phyloP scores from a whole-genome alignment of 805 yeast species.

The Candida fluviatilis region DNA sequence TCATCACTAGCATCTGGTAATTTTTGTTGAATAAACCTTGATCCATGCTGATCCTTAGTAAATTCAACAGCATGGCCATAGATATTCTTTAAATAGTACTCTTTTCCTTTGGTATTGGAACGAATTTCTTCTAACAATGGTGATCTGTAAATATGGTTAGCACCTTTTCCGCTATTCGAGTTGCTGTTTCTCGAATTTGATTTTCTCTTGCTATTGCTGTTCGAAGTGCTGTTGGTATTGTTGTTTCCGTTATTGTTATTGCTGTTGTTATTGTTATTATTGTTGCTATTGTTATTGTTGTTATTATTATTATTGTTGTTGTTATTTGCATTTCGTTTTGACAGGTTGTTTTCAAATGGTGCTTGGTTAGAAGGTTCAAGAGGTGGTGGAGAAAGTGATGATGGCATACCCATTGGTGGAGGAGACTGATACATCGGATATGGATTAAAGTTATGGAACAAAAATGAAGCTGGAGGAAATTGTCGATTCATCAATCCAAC shows the following conservation, averaged over 20 bases:
- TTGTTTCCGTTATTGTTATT: background rate
- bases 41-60: constrained; percentile 94
- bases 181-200: constrained; percentile 11
- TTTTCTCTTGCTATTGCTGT: constrained; percentile 8
- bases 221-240: constrained; percentile 1
- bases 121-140: constrained; percentile 85
- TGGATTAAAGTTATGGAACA: constrained; percentile 50
- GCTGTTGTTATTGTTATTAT: constrained; percentile 1
- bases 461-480: constrained; percentile 33
- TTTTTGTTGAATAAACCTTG: constrained; percentile 92
- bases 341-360: constrained; percentile 1
- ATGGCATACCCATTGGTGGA: constrained; percentile 11
- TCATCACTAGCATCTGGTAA: constrained; percentile 63
- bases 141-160: constrained; percentile 59
- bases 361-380: constrained; percentile 8
- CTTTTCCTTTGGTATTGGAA: constrained; percentile 53
- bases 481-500: constrained; percentile 37
- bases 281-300: constrained; percentile 1
- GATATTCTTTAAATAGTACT: constrained; percentile 65
- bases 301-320: background rate
- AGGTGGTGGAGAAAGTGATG: constrained; percentile 8
- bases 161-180: constrained; percentile 17
- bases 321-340: background rate
- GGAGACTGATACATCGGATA: constrained; percentile 37
- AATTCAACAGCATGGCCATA: constrained; percentile 88